Evolutionary conservation across 352 stramenopile genomes (phyloP), one percentile per base, ranked within the genome.

Genomic region (Pythium oligandrum): DNA sequence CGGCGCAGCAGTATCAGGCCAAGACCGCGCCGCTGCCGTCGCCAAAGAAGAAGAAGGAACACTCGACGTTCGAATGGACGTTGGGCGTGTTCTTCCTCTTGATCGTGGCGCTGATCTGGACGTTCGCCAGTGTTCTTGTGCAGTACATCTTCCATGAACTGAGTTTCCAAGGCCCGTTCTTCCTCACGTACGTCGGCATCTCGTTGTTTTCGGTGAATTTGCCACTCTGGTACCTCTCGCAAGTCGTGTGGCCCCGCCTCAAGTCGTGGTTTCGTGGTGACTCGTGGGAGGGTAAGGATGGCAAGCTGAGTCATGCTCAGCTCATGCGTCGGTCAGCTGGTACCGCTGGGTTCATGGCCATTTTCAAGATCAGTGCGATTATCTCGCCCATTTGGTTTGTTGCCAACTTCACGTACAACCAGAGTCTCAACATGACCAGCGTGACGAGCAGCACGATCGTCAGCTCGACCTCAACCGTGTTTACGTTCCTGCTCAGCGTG

Each of bases 381-480:
- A 73, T 98, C 57, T 88, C 85, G 42, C 92, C 92, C 7, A 63
- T 98, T 26, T 98, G 94, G 93, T 98, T 98, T 66, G 51, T 96
- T 30, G 91, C 91, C 37, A 98, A 98, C 61, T 97, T 87, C 51
- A 81, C 85, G 40, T 98, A 98, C 74, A 98, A 98, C 69, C 66
- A 87, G 40, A 94, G 75, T 40, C 65, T 98, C 10, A 77, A 86
- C 60, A 86, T 88, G 60, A 98, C 92, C n/a, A 86, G 82, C 42
- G 94, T 98, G 33, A 97, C 92, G 32, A 97, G 83, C 62, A 96
- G 77, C 49, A 99, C 96, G 8, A 96, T 98, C 37, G 86, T 99
- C 49, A 93, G 82, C 55, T 93, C 83, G 38, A 98, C 91, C 36
- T 96, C 90, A 33, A 93, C 82, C 31, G 75, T 98, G 17, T 98